Evolutionary conservation across 805 yeast genomes (phyloP).

Genomic region (Scheffersomyces ergatensis): DNA sequence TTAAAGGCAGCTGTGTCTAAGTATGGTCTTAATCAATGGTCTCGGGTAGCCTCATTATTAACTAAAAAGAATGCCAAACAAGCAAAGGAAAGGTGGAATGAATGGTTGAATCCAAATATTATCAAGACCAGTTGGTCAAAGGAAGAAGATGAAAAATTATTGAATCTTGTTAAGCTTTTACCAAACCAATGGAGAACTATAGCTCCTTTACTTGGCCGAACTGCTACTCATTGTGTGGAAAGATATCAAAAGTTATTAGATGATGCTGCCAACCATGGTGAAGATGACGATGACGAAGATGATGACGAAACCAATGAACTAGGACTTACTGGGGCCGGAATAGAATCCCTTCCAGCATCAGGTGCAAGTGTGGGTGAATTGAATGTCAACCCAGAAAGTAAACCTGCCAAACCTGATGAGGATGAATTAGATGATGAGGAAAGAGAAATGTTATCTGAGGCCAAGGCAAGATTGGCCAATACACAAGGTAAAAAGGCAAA

Average conservation of each 20-base stretch:
- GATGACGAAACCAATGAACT: slow-evolving; percentile 20
- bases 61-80: slow-evolving; percentile 87
- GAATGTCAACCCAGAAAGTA: slow-evolving; percentile 72
- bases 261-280: slow-evolving; percentile 39
- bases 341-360: slow-evolving; percentile 46
- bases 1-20: slow-evolving; percentile 88
- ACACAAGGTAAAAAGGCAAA: slow-evolving; percentile 95
- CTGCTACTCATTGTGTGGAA: slow-evolving; percentile 84
- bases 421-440: slow-evolving; percentile 84
- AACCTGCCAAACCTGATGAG: slow-evolving; percentile 79
- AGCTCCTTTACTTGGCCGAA: slow-evolving; percentile 75
- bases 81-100: slow-evolving; percentile 90
- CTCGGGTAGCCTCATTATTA: slow-evolving; percentile 82
- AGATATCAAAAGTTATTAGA: slow-evolving; percentile 73
- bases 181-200: slow-evolving; percentile 96
- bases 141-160: slow-evolving; percentile 72
- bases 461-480: slow-evolving; percentile 84
- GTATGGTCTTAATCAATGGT: slow-evolving; percentile 94
- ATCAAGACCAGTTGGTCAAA: slow-evolving; percentile 64
- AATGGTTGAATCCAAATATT: slow-evolving; percentile 77
- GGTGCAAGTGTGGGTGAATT: slow-evolving; percentile 50
- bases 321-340: slow-evolving; percentile 50
- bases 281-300: slow-evolving; percentile 11
- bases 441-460: slow-evolving; percentile 90
- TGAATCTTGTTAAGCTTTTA: slow-evolving; percentile 62